Evolutionary conservation across 257 asterid species (phyloP), one percentile per base, ranked within the genome.

Genomic region (Misopates orontium): DNA sequence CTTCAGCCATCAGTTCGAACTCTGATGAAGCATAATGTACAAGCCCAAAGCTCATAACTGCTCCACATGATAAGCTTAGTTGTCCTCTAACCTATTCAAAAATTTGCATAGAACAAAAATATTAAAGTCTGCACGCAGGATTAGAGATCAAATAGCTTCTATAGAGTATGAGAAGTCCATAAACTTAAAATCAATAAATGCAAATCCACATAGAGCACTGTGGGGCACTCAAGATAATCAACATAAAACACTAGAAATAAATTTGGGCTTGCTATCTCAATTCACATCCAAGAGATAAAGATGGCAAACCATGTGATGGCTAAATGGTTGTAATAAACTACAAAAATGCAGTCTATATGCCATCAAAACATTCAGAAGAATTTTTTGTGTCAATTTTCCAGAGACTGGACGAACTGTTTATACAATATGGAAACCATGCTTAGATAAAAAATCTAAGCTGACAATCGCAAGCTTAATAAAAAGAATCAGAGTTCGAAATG

Each of bases 1-100:
- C 97, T 80, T 90, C 96, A 32, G 97, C 90, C 82, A 85, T 73
- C 79, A 90, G 72, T 73, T 90, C 97, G 72, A 90, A 90, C 73
- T 85, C 97, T 21, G 97, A 90, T 50, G 73, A 61, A 55, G 93
- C 86, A 75, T 60, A 80, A 77, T 81, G 84, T 54, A 68, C 78
- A 49, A 87, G 89, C 51, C 97, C 97, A 77, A 90, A 90, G 77
- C 85, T 87, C 80, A 90, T 76, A 73, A 83, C 78, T 78, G 96
- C 88, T 66, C 85, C 89, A 71, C 83, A 49, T 10, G 97, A 85
- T 78, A 90, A 82, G 74, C 96, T 85, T 62, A 90, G 84, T 75
- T 90, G 95, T 75, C 96, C 97, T 60, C 87, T 87, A 39, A 90
- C 96, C 97, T 90, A 72, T 56, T 72, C 66, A 62, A 54, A 45